phyloP scores from a whole-genome alignment of 768 basidiomycete species.

The Tricholoma matsutake region DNA sequence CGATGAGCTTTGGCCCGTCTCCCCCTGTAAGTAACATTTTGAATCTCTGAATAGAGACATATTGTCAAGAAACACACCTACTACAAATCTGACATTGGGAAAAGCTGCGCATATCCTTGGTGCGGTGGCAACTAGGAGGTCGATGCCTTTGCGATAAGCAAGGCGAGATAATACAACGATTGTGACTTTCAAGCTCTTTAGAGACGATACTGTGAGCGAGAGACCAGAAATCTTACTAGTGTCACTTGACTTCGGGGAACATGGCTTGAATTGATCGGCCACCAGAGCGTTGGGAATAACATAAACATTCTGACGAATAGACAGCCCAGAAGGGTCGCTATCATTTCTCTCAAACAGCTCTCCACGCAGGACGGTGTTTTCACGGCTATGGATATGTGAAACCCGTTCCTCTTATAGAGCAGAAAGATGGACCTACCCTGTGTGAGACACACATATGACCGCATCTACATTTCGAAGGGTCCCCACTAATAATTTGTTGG shows the following conservation, averaged over 20 bases:
- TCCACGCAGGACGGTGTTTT: conserved; percentile 91
- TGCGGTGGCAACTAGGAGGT: conserved; percentile 88
- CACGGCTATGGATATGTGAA: conserved; percentile 60
- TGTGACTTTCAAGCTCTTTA: conserved; percentile 55
- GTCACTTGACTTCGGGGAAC: conserved; percentile 43
- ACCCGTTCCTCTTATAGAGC: neutral
- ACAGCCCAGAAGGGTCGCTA: conserved; percentile 39
- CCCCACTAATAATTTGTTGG: conserved; percentile 90
- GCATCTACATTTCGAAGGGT: conserved; percentile 90
- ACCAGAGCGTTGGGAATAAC: conserved; percentile 94
- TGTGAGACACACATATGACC: conserved; percentile 95
- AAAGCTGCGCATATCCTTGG: conserved; percentile 85
- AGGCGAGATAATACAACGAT: conserved; percentile 89
- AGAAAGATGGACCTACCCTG: conserved; percentile 57
- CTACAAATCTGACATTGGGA: conserved; percentile 83
- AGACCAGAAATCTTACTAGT: conserved; percentile 44
- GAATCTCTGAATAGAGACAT: neutral
- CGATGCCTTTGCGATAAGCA: conserved; percentile 95
- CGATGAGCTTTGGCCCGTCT: conserved; percentile 92
- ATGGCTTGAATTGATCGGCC: conserved; percentile 81
- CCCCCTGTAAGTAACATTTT: conserved; percentile 57
- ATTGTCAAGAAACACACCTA: conserved; percentile 48
- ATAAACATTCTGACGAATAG: conserved; percentile 62
- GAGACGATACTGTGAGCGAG: neutral
- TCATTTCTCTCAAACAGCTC: conserved; percentile 60